Base-by-base conservation (phyloP, 1,139 yeast genomes). In the Blastobotrys capitulatus region DNA sequence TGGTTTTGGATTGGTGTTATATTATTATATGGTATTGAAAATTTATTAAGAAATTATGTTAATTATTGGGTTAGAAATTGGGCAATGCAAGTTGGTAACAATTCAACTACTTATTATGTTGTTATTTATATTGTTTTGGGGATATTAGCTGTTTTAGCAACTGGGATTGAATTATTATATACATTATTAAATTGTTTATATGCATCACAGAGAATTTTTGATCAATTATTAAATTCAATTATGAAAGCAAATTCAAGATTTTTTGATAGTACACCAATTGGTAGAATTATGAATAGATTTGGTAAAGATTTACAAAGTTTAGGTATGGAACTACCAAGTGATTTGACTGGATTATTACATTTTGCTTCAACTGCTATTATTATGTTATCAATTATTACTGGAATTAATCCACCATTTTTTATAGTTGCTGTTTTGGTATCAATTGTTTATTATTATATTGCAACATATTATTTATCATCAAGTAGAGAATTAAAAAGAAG, bases 211-310 rank as follows among this genome's bases (percentile, higher is more conserved):
- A 75, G 74, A 57, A 77, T 90, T 51, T 92, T 92, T 69, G 75
- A 78, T 49, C 73, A 74, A 47, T 77, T 90, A 19, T 74, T 92
- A 60, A 66, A 72, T 26, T 77, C 78, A 20, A 83, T 90, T 40
- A 67, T 68, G 60, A 78, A 83, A 54, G 94, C 97, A 1, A 86
- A 77, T 60, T 73, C 89, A 57, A 79, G 97, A 60, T 92, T 92
- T 69, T 92, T 90, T 66, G 98, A 92, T 65, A 78, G 94, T 38
- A 94, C 98, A 2, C 98, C 98, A 19, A 77, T 86, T 60, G 99
- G 98, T 31, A 82, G 98, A 19, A 20, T 46, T 18, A 88, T 92
- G 94, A 94, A 92, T 70, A 79, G 99, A 65, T 92, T 94, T 65
- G 89, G 97, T 18, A 90, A 89, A 67, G 99, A 92, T 72, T 80